Evolutionary conservation across 768 basidiomycete genomes (phyloP), one percentile per base, ranked within the genome.

Genomic region (Coprinopsis cinerea): DNA sequence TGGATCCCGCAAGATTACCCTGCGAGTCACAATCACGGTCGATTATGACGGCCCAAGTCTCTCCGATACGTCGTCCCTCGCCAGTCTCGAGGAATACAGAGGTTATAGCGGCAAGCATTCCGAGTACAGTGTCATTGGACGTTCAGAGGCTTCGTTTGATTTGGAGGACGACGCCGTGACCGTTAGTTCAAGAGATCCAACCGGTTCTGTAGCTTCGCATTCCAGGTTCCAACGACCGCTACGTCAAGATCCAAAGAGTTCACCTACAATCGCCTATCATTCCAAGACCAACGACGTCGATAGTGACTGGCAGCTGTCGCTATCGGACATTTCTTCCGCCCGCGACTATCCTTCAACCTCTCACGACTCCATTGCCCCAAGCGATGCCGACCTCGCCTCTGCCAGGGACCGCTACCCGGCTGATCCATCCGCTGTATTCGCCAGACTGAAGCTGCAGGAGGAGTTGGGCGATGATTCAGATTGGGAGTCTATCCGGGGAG

Each of bases 11-110:
- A 91, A 83, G 62, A 86, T 96, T 49, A 87, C 85, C 0, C 67
- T 96, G 14, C 75, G 79, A 7, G 80, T 96, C 28, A 74, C 83
- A 39, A 82, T 97, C 35, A 72, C 74, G 7, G 82, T 94, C 53
- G 92, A 94, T 53, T 94, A 92, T 57, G 93, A 96, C 63, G 91
- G 91, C 0, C 91, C 87, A 13, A 89, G 86, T 66, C 73, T 96
- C 50, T 92, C 90, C 7, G 94, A 96, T 56, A 89, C 92, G 1
- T 82, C 81, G 9, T 93, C 91, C 7, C 67, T 94, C 15, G 79
- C 77, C 18, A 91, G 89, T 61, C 59, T 85, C 60, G 88, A 94
- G 36, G 86, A 90, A 55, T 83, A 82, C 67, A 70, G 67, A 54
- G 69, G 75, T 37, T 85, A 83, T 56, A 74, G 71, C 48, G 83